Evolutionary conservation across 129 eudicot genomes (phyloP).

Genomic region (Helianthus annuus): DNA sequence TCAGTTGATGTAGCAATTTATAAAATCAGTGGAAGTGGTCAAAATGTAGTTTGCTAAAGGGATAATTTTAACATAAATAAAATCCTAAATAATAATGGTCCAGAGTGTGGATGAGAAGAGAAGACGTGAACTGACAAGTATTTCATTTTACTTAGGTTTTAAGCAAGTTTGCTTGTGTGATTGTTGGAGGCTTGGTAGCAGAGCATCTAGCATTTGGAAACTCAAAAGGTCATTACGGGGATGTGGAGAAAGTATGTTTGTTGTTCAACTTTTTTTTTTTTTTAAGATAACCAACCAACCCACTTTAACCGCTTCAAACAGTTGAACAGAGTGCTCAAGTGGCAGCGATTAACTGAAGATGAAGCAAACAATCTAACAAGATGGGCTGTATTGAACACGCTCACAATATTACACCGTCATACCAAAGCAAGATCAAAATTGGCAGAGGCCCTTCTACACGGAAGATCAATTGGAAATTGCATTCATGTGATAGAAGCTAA

Average conservation of each 20-base stretch:
- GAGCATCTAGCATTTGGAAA: conserved; percentile 67
- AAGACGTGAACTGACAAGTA: no score
- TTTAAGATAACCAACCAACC: not conserved
- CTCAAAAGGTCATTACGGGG: conserved; percentile 68
- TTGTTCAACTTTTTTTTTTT: not conserved
- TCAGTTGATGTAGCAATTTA: no score
- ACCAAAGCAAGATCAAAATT: conserved; percentile 49
- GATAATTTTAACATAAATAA: no score
- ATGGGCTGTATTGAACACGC: conserved; percentile 53
- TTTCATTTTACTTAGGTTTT: conserved; percentile 38
- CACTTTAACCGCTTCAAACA: not conserved
- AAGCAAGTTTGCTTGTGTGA: conserved; percentile 53
- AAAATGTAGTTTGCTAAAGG: no score
- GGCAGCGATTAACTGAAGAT: conserved; percentile 52
- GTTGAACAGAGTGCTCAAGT: conserved; percentile 53
- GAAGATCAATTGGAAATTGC: conserved; percentile 75
- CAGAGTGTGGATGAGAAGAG: no score
- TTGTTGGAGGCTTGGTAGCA: conserved; percentile 74
- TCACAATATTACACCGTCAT: conserved; percentile 46
- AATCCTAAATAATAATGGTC: no score
- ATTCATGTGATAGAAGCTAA: conserved; percentile 57
- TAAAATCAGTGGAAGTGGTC: no score
- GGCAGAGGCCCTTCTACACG: conserved; percentile 69
- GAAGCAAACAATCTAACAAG: conserved; percentile 45
- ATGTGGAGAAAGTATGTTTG: conserved; percentile 56